Evolutionary conservation across 306 rosid species (phyloP).

Genomic region (Bauhinia variegata): DNA sequence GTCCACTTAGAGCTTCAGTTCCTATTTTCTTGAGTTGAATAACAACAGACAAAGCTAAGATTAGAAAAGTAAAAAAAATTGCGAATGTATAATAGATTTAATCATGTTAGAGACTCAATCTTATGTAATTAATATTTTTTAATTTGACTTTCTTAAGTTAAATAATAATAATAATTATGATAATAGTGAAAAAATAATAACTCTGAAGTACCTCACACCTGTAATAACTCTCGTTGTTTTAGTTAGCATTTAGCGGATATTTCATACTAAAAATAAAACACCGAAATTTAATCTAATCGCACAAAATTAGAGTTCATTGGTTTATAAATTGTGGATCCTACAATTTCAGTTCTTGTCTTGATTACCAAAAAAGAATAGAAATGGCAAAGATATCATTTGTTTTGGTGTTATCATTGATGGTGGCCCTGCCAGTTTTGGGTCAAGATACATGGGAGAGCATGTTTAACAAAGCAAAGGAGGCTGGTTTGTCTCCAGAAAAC

Average conservation of each 20-base stretch:
- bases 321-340: not conserved
- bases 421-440: constrained; percentile 34
- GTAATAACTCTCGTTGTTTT: not conserved
- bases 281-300: not conserved
- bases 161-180: too few species aligned
- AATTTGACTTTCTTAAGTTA: too few species aligned
- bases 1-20: too few species aligned
- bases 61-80: too few species aligned
- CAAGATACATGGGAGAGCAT: constrained; percentile 21
- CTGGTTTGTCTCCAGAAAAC: constrained; percentile 8
- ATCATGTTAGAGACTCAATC: too few species aligned
- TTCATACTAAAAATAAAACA: not conserved
- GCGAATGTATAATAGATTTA: too few species aligned
- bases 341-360: not conserved
- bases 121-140: too few species aligned
- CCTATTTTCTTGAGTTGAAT: not conserved
- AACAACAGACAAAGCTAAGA: too few species aligned
- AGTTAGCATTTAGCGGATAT: not conserved
- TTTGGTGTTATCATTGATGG: constrained; percentile 32
- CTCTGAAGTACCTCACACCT: too few species aligned
- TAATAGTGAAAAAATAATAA: constrained; percentile 12
- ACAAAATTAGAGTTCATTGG: constrained; percentile 36
- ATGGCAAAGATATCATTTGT: constrained; percentile 41
- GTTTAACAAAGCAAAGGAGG: not conserved
- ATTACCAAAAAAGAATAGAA: not conserved